Conservation (phyloP, 176 grass and related monocot species). For the Saccharum officinarum region DNA sequence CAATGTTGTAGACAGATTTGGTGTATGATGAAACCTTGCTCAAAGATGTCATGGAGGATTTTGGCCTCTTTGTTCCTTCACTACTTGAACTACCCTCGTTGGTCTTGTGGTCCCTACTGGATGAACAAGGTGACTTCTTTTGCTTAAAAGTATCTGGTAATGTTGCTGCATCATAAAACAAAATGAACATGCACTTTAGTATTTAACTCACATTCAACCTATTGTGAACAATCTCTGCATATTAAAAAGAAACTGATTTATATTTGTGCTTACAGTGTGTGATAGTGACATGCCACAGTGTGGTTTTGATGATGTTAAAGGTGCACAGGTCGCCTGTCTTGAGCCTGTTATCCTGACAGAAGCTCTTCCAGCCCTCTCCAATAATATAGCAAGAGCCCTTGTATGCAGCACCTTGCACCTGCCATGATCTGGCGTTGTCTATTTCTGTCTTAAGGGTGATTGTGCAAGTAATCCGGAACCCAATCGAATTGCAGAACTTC, state of each 20-base stretch:
- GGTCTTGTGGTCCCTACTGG: background rate
- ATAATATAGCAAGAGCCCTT: background rate
- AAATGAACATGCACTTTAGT: conserved; percentile 7
- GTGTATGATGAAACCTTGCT: background rate
- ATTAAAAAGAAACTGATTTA: background rate
- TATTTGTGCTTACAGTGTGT: background rate
- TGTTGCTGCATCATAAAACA: background rate
- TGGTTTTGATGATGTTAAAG: conserved; percentile 6
- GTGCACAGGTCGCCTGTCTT: conserved; percentile 27
- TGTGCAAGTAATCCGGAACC: background rate
- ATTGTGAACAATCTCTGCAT: background rate
- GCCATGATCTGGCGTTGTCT: conserved; percentile 4
- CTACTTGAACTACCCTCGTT: background rate
- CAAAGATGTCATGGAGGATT: background rate
- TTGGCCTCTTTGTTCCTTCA: background rate
- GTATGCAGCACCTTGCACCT: background rate
- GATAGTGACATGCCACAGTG: conserved; percentile 21
- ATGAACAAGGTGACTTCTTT: background rate
- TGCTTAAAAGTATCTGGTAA: background rate
- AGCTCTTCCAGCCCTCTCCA: conserved; percentile 1
- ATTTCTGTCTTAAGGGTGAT: conserved; percentile 11
- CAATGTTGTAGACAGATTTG: conserved; percentile 6
- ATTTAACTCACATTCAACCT: background rate
- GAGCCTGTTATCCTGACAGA: conserved; percentile 13
- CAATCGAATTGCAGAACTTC: background rate